phyloP scores from a whole-genome alignment of 805 yeast genomes.

The Spathaspora hagerdaliae region DNA sequence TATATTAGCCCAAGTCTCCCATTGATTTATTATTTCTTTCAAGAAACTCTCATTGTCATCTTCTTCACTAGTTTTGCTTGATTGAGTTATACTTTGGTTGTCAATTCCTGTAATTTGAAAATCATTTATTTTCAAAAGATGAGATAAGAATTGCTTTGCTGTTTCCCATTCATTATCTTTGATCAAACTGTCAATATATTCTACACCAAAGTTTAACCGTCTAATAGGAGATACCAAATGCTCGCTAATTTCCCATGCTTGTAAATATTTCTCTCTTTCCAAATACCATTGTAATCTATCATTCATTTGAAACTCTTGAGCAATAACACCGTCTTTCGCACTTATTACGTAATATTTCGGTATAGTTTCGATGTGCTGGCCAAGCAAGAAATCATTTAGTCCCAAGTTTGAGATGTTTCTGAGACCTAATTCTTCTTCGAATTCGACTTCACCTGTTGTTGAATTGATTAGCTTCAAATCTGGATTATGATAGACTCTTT shows the following conservation, averaged over 20 bases:
- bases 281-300: slow-evolving; percentile 76
- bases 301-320: slow-evolving; percentile 61
- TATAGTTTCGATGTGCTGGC: slow-evolving; percentile 42
- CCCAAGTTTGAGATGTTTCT: slow-evolving; percentile 57
- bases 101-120: slow-evolving; percentile 24
- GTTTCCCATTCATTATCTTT: slow-evolving; percentile 48
- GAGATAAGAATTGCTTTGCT: slow-evolving; percentile 48
- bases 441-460: slow-evolving; percentile 62
- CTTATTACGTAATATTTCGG: slow-evolving; percentile 64
- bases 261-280: slow-evolving; percentile 47
- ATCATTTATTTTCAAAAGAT: slow-evolving; percentile 14
- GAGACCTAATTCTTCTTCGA: slow-evolving; percentile 74
- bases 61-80: slow-evolving; percentile 14
- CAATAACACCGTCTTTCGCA: slow-evolving; percentile 77
- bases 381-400: slow-evolving; percentile 74
- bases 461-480: slow-evolving; percentile 70
- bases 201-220: slow-evolving; percentile 57
- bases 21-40: slow-evolving; percentile 34
- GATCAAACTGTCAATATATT: slow-evolving; percentile 45
- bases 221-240: slow-evolving; percentile 48
- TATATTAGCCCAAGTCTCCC: slow-evolving; percentile 62
- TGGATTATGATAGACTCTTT: slow-evolving; percentile 47
- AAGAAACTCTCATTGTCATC: slow-evolving; percentile 16
- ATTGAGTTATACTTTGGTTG: slow-evolving; percentile 26
- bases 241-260: slow-evolving; percentile 78